Evolutionary conservation across 257 asterid species (phyloP).

Genomic region (Solanum piurae): DNA sequence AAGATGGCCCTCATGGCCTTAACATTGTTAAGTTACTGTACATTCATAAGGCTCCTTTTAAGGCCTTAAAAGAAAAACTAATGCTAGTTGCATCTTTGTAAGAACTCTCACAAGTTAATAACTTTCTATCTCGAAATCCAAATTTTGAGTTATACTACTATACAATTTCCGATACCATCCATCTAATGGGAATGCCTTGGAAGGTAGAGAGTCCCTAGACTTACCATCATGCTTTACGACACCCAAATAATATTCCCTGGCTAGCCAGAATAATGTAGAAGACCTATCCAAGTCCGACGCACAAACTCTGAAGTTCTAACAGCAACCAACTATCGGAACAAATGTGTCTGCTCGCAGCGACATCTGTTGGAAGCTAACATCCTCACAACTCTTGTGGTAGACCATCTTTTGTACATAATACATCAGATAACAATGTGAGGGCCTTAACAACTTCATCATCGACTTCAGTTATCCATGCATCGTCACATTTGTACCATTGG

Average conservation of each 20-base stretch:
- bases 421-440: no score
- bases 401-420: no score
- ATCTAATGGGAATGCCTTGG: not conserved
- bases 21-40: not conserved
- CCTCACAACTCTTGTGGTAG: no score
- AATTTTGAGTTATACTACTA: not conserved
- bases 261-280: no score
- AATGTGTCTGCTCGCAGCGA: no score
- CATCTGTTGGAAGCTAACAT: no score
- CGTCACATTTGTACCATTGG: no score
- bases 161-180: not conserved
- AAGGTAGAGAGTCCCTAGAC: not conserved
- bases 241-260: no score
- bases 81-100: not conserved
- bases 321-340: no score
- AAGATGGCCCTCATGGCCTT: not conserved
- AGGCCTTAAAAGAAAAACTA: not conserved
- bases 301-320: no score
- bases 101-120: not conserved
- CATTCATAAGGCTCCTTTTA: not conserved
- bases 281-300: no score
- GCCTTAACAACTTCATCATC: conserved; percentile 16
- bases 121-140: not conserved
- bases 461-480: conserved; percentile 68
- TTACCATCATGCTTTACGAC: no score